A percentile compares a stretch with the other conserved stretches of the same genome.
These are phyloP conservation scores for Nothomitra cinnamomea DNA, from an alignment of 2,329 filamentous ascomycete genomes.

Conservation along the genomic window DNA sequence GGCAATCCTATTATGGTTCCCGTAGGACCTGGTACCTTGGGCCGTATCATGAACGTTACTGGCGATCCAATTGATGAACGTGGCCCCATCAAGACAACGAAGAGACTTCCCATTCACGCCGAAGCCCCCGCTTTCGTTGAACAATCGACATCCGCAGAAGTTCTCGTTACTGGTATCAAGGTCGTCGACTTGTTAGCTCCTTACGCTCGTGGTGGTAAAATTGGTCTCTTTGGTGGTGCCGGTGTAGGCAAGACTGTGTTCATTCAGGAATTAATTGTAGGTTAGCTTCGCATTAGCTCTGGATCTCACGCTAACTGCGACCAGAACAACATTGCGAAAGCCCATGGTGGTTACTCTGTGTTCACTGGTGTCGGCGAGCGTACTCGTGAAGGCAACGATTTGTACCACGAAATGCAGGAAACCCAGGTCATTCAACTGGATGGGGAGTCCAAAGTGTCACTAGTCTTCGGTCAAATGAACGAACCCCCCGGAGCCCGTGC, in stretches of 20 bases:
- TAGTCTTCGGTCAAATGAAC: slow-evolving; percentile 99
- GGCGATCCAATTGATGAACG: slow-evolving; percentile 99
- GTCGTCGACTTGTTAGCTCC: slow-evolving; percentile 97
- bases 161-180: slow-evolving; percentile 99
- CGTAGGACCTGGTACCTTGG: slow-evolving; percentile 82
- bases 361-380: slow-evolving; percentile 99
- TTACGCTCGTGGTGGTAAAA: slow-evolving; percentile 99
- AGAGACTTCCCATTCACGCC: slow-evolving; percentile 80
- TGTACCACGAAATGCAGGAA: slow-evolving; percentile 99
- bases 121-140: slow-evolving; percentile 85
- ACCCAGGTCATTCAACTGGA: slow-evolving; percentile 98
- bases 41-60: slow-evolving; percentile 99
- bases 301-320: slow-evolving; percentile 14
- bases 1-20: slow-evolving; percentile 92
- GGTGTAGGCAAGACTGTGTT: slow-evolving; percentile 99
- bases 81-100: slow-evolving; percentile 88
- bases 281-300: slow-evolving; percentile 7
- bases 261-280: slow-evolving; percentile 97
- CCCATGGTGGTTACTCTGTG: slow-evolving; percentile 99
- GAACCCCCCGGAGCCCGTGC: slow-evolving; percentile 98
- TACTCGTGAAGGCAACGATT: slow-evolving; percentile 99
- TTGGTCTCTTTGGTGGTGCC: slow-evolving; percentile 99
- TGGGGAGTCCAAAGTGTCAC: slow-evolving; percentile 96
- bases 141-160: slow-evolving; percentile 90
- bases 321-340: slow-evolving; percentile 99